Evolutionary conservation across 208 protist genomes (phyloP).

Genomic region (Acanthamoeba triangularis): DNA sequence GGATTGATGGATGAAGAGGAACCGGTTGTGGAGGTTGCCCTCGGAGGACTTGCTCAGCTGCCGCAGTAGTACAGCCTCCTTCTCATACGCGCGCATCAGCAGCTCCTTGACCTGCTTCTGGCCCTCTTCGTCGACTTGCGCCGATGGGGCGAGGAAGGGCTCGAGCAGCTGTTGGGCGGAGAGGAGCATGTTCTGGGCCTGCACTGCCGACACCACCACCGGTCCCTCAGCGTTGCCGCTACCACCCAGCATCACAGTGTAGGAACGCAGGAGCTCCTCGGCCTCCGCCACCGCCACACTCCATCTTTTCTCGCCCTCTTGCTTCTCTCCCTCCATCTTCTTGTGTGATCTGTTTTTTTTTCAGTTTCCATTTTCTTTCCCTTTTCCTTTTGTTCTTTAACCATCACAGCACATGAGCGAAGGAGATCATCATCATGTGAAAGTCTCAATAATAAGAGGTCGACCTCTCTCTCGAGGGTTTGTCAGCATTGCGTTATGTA

Average conservation of each 20-base stretch:
- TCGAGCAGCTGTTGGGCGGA: not conserved
- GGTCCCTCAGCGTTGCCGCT: not conserved
- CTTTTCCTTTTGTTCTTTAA: too few species aligned
- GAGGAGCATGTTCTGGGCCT: constrained; percentile 22
- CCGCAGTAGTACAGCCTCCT: constrained; percentile 20
- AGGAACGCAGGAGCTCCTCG: not conserved
- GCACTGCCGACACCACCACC: constrained; percentile 7
- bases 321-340: constrained; percentile 5
- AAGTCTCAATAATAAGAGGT: too few species aligned
- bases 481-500: too few species aligned
- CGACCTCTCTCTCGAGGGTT: too few species aligned
- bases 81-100: constrained; percentile 23
- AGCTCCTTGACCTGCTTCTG: not conserved
- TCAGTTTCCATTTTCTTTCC: not conserved
- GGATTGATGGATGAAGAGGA: constrained; percentile 29
- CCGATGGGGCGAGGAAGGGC: not conserved
- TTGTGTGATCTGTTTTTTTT: not conserved
- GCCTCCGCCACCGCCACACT: not conserved
- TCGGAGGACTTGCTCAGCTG: constrained; percentile 15
- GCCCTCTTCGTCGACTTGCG: not conserved
- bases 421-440: too few species aligned
- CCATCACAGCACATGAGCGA: too few species aligned
- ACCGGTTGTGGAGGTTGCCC: constrained; percentile 42
- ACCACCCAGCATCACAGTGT: not conserved
- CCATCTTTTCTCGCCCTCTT: not conserved